Conservation (phyloP, 106 monocot genomes). For the Dioscorea alata region DNA sequence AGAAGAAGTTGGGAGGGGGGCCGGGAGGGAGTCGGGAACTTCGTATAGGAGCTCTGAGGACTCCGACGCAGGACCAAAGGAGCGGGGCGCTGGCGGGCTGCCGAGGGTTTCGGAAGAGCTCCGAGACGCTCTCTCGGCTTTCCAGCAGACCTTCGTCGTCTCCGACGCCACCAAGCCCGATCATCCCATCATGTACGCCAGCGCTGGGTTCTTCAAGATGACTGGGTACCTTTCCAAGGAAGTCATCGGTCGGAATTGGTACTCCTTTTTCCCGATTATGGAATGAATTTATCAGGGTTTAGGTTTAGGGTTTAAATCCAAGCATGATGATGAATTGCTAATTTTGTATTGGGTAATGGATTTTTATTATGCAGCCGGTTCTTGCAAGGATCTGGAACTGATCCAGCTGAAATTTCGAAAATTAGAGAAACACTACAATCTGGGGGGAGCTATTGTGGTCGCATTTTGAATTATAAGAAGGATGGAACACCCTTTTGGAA, state of each 20-base stretch:
- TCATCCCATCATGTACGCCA: slow-evolving; percentile 83
- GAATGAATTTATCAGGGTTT: background rate
- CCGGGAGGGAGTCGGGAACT: slow-evolving; percentile 29
- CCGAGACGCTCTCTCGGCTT: slow-evolving; percentile 80
- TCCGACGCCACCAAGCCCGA: slow-evolving; percentile 81
- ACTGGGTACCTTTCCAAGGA: slow-evolving; percentile 85
- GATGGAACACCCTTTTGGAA: slow-evolving; percentile 98
- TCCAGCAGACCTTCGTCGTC: slow-evolving; percentile 97
- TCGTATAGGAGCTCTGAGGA: slow-evolving; percentile 62
- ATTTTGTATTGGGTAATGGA: background rate
- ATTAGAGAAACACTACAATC: slow-evolving; percentile 54
- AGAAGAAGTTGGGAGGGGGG: slow-evolving; percentile 22
- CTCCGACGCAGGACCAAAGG: slow-evolving; percentile 25
- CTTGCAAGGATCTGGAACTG: slow-evolving; percentile 87
- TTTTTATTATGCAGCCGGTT: slow-evolving; percentile 58
- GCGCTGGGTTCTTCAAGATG: slow-evolving; percentile 95
- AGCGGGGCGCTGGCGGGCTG: slow-evolving; percentile 12
- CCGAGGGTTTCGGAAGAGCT: slow-evolving; percentile 93
- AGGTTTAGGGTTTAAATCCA: background rate
- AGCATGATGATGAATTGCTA: background rate
- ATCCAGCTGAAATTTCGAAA: slow-evolving; percentile 70
- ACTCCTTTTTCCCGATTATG: background rate
- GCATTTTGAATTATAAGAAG: slow-evolving; percentile 93
- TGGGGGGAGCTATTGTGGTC: slow-evolving; percentile 81
- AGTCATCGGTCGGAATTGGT: slow-evolving; percentile 93